Percentiles rank a stretch among this genome's conserved stretches.
Conservation (phyloP, 2,329 filamentous ascomycete species). For the Exophiala aquamarina region DNA sequence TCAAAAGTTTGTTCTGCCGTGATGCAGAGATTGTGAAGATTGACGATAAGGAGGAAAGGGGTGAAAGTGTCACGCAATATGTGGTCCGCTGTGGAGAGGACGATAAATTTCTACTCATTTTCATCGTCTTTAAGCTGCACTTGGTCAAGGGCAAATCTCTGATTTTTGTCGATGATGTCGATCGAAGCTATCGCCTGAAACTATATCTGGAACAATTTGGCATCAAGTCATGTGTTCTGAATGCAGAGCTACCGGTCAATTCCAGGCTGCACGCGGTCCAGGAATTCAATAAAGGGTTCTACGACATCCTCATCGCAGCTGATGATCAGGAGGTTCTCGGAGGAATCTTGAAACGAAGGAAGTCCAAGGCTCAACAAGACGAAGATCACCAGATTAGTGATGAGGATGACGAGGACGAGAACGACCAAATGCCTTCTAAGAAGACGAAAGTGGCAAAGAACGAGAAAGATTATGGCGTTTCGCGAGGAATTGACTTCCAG, state of each 20-base stretch:
- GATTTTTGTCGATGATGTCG: constrained; percentile 81
- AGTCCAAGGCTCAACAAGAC: constrained; percentile 29
- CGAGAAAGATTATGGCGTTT: constrained; percentile 92
- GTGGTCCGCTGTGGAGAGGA: constrained; percentile 90
- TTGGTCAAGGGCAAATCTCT: constrained; percentile 91
- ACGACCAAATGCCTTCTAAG: constrained; percentile 44
- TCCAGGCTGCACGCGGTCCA: constrained; percentile 91
- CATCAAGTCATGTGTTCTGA: constrained; percentile 87
- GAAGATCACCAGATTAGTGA: constrained; percentile 39
- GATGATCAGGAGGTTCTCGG: constrained; percentile 87
- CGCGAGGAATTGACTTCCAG: constrained; percentile 93
- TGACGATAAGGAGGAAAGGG: constrained; percentile 76
- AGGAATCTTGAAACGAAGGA: constrained; percentile 33
- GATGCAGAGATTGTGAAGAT: constrained; percentile 78
- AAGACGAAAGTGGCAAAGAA: constrained; percentile 66
- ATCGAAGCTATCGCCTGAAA: constrained; percentile 87
- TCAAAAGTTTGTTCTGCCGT: constrained; percentile 83
- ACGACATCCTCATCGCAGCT: constrained; percentile 96
- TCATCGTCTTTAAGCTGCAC: constrained; percentile 93
- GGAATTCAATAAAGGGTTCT: constrained; percentile 94
- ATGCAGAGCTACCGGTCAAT: constrained; percentile 91
- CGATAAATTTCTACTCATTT: constrained; percentile 90
- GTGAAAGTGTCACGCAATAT: constrained; percentile 79
- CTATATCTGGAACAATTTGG: constrained; percentile 96
- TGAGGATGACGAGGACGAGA: constrained; percentile 36